phyloP scores from a whole-genome alignment of 108 stramenopile species.

The Cyclotella distinguenda region DNA sequence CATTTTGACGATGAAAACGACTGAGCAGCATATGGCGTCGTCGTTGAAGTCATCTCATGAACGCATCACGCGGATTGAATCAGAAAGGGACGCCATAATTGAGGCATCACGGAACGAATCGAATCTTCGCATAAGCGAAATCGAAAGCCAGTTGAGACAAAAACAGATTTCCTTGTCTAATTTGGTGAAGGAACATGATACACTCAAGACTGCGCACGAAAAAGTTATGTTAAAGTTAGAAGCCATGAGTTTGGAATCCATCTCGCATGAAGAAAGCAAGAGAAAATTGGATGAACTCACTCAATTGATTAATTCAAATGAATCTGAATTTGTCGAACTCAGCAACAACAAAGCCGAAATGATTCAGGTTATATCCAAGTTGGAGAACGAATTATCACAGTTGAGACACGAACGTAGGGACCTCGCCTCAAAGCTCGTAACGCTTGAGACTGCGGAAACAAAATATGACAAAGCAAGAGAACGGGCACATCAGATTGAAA shows the following conservation, averaged over 20 bases:
- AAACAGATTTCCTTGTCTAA: constrained; percentile 3
- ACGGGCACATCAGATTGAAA: constrained; percentile 6
- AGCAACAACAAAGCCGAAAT: constrained; percentile 16
- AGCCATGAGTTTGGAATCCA: neutral
- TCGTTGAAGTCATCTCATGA: constrained; percentile 17
- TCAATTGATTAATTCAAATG: constrained; percentile 9
- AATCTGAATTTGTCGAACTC: constrained; percentile 16
- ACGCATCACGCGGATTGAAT: constrained; percentile 8
- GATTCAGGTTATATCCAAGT: constrained; percentile 1
- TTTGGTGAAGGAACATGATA: constrained; percentile 12
- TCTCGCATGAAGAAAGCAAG: constrained; percentile 4
- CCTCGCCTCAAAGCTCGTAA: neutral
- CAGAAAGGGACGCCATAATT: constrained; percentile 3
- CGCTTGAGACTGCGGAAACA: constrained; percentile 13
- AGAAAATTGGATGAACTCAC: constrained; percentile 14
- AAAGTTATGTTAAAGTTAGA: neutral
- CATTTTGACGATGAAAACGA: constrained; percentile 16
- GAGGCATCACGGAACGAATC: constrained; percentile 11
- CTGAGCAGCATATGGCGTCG: constrained; percentile 6
- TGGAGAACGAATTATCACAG: constrained; percentile 10
- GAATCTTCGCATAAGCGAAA: neutral
- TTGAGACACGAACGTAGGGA: constrained; percentile 6
- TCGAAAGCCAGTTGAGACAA: constrained; percentile 6
- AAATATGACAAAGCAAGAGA: constrained; percentile 1
- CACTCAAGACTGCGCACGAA: neutral